A percentile compares a stretch with the other conserved stretches of the same genome.
Conservation (phyloP, 73 alveolate species). For the Symbiodinium natans region DNA sequence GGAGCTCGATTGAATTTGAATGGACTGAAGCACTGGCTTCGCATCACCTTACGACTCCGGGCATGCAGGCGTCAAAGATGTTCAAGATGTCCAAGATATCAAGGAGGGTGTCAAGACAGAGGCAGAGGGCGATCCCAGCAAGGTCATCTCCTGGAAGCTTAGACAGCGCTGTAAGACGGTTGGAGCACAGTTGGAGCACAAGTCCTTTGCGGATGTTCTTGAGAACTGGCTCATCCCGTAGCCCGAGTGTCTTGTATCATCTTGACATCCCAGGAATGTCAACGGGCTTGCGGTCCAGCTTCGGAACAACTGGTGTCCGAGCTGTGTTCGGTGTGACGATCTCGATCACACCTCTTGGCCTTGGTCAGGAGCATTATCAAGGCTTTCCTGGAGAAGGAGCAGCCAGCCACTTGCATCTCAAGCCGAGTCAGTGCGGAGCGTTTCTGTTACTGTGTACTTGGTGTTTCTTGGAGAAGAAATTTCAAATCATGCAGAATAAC, state of each 20-base stretch:
- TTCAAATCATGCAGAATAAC: neutral
- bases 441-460: neutral
- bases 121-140: neutral
- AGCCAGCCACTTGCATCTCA: neutral
- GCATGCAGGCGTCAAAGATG: neutral
- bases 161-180: too few species aligned
- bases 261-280: constrained; percentile 21
- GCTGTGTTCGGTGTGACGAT: neutral
- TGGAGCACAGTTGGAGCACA: too few species aligned
- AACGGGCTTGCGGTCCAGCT: constrained; percentile 76
- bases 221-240: neutral
- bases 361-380: constrained; percentile 69
- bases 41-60: neutral
- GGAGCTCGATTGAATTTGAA: neutral
- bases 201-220: too few species aligned
- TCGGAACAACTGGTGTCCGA: constrained; percentile 42
- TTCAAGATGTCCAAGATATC: too few species aligned
- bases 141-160: neutral
- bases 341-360: too few species aligned
- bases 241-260: neutral
- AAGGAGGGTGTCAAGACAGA: too few species aligned
- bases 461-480: neutral
- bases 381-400: constrained; percentile 69
- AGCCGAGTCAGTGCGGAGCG: neutral
- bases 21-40: neutral